Evolutionary conservation across 2,329 filamentous ascomycete genomes (phyloP).

Genomic region (Sphaerulina vaccinii): DNA sequence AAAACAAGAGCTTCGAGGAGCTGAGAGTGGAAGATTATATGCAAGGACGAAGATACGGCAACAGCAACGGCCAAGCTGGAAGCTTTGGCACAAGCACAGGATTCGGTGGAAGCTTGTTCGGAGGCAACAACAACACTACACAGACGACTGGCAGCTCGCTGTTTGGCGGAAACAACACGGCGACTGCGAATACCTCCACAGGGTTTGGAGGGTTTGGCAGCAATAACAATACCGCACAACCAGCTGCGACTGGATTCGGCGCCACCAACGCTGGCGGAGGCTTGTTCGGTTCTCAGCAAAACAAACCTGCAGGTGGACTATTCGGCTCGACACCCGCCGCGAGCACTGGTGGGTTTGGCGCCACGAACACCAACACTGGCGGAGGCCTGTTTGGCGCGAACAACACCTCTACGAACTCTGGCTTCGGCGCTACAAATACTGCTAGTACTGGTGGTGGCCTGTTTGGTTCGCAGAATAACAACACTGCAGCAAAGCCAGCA

Average conservation of each 20-base stretch:
- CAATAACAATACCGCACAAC: conserved; percentile 35
- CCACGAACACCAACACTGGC: conserved; percentile 20
- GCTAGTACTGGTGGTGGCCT: conserved; percentile 20
- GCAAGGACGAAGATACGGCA: conserved; percentile 80
- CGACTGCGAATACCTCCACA: conserved; percentile 30
- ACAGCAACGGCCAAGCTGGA: conserved; percentile 74
- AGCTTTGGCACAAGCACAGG: conserved; percentile 71
- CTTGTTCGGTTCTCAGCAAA: conserved; percentile 32
- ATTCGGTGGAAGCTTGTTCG: conserved; percentile 44
- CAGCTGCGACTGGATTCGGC: conserved; percentile 39
- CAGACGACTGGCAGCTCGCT: conserved; percentile 29
- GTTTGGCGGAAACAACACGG: conserved; percentile 41
- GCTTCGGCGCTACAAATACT: conserved; percentile 16
- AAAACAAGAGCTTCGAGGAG: conserved; percentile 82
- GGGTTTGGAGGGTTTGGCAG: conserved; percentile 47
- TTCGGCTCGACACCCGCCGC: conserved; percentile 24
- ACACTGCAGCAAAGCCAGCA: conserved; percentile 16
- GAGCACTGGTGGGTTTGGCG: conserved; percentile 26
- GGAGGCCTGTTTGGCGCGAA: conserved; percentile 26
- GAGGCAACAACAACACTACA: conserved; percentile 36
- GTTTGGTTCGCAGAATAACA: conserved; percentile 11
- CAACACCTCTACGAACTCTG: conserved; percentile 13
- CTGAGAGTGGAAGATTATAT: conserved; percentile 75
- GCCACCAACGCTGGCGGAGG: conserved; percentile 31
- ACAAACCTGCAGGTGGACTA: conserved; percentile 31